Evolutionary conservation across 148 eudicot species (phyloP).

Genomic region (Spergularia bocconei): DNA sequence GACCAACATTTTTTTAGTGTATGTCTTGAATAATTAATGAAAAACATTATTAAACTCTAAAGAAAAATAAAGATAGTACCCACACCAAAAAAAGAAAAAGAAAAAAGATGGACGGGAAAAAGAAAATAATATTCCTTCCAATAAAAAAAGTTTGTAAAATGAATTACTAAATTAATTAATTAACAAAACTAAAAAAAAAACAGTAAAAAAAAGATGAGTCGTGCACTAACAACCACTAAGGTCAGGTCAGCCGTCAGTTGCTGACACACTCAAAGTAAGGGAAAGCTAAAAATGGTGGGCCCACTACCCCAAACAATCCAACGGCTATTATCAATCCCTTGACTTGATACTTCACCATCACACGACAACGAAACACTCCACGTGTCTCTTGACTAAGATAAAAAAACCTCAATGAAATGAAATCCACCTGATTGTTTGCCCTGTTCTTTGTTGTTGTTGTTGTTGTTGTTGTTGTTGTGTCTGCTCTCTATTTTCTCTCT

Average conservation of each 20-base stretch:
- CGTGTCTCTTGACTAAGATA: conserved; percentile 11
- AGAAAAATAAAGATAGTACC: too few species aligned
- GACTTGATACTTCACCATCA: conserved; percentile 18
- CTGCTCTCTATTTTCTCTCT: background rate
- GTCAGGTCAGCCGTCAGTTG: conserved; percentile 29
- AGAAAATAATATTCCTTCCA: too few species aligned
- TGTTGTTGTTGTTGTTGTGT: background rate
- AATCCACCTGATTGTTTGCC: conserved; percentile 13
- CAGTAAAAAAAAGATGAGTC: conserved; percentile 7
- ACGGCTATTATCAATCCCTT: conserved; percentile 11
- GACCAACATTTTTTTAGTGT: too few species aligned
- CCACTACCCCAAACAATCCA: conserved; percentile 1
- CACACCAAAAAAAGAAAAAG: too few species aligned
- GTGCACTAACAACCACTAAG: conserved; percentile 26
- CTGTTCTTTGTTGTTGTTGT: background rate
- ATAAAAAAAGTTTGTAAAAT: background rate
- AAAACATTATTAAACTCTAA: too few species aligned
- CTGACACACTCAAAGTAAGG: conserved; percentile 25
- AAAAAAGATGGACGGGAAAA: too few species aligned
- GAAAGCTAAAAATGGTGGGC: conserved; percentile 22
- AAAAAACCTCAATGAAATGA: background rate
- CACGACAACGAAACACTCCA: conserved; percentile 3
- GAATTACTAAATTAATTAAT: background rate
- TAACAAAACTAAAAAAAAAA: background rate
- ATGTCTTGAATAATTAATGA: too few species aligned